Base-by-base conservation (phyloP, 345 rosid species). In the Hibiscus tridactylites region DNA sequence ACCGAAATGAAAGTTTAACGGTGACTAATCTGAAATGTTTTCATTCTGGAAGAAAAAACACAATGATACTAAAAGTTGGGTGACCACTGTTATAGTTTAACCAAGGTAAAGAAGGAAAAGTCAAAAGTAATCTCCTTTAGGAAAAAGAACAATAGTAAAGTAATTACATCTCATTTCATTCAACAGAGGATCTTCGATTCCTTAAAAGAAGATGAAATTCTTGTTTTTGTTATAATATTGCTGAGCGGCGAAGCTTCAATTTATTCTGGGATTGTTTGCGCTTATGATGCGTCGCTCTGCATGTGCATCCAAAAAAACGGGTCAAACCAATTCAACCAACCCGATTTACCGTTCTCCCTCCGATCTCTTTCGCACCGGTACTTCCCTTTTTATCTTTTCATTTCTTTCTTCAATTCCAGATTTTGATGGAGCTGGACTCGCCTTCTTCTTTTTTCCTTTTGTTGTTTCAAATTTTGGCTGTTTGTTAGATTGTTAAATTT, bases 301-400 rank as follows among this genome's bases (percentile, higher is more conserved):
- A 9, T 58, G 12, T 56, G 74, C 88, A 73, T 71, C 91, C 24
- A 92, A 82, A 84, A 92, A 88, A 80, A 74, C 91, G 81, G 88
- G 86, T 85, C 91, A 91, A 87, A 75, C 92, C 61, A 85, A 80
- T 83, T 91, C 93, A 16, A 80, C 88, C 52, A 60, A 86, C 60
- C 79, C 90, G 44, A 76, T 87, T 72, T 62, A 84, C 74, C 75
- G 85, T 75, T 82, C 96, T 9, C 80, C 96, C 67, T 62, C 93
- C 81, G 97, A 92, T 92, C 97, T 89, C 84, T 89, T 89, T 75
- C 97, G 99, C 80, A 87, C 96, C 73, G 93, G 99, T 91, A 77
- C 33, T 67, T 19, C 60, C 47, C 64, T 26, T 39, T 1, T 15
- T 56, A 5, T 37, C 42, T 37, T 35, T 35, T 35, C 37, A 33